Conservation (phyloP, 805 yeast species). For the Metschnikowia lochheadii region DNA sequence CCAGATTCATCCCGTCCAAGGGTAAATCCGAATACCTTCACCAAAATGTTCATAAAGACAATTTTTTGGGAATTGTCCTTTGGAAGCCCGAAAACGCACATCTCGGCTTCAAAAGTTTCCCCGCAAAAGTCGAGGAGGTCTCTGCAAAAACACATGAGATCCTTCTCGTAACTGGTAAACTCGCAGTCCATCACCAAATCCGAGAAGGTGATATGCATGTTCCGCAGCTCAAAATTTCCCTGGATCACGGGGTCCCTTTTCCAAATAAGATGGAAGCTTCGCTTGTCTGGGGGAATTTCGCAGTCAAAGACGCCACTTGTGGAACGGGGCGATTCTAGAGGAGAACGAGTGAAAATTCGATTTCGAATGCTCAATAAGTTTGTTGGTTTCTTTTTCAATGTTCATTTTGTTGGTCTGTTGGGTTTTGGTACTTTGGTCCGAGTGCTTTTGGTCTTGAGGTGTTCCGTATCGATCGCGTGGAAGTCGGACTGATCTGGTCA, state of each 20-base stretch:
- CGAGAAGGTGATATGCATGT: background rate
- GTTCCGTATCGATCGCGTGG: background rate
- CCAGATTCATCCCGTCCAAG: background rate
- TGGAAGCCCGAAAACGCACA: slow-evolving; percentile 8
- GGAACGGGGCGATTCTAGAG: slow-evolving; percentile 1
- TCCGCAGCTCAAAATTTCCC: background rate
- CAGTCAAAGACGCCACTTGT: slow-evolving; percentile 30
- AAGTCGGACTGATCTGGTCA: background rate
- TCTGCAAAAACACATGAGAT: background rate
- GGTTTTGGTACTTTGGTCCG: background rate
- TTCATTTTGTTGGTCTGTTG: background rate
- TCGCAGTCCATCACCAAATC: background rate
- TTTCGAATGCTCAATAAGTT: background rate
- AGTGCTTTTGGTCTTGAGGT: background rate
- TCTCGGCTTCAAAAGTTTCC: background rate
- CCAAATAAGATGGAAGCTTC: background rate
- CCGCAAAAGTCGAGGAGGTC: slow-evolving; percentile 1
- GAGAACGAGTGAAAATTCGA: background rate
- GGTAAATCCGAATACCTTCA: slow-evolving; percentile 2
- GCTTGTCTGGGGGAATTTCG: slow-evolving; percentile 17
- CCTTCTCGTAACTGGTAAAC: background rate
- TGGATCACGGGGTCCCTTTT: background rate
- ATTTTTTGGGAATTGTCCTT: background rate
- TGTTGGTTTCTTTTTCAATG: background rate
- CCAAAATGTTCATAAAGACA: slow-evolving; percentile 6